Conservation (phyloP, 2,329 filamentous ascomycete genomes). For the Dothideomycetes sp. region DNA sequence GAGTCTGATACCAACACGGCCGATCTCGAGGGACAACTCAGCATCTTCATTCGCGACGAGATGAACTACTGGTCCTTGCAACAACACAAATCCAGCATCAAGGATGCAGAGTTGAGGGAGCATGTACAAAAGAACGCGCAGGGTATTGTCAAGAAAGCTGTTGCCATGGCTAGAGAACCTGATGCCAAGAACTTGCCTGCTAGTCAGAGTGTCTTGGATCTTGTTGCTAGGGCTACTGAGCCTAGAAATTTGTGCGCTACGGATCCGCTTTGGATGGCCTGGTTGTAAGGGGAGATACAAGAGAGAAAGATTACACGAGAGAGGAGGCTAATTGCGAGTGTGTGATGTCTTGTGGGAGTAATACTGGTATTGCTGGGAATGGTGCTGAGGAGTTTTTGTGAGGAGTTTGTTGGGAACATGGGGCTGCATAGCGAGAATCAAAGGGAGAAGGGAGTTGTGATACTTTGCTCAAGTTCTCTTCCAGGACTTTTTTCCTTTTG, state of each 20-base stretch:
- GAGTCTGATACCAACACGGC: constrained; percentile 16
- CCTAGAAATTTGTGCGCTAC: constrained; percentile 79
- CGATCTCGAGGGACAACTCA: constrained; percentile 90
- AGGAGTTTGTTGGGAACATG: too few relatives aligned
- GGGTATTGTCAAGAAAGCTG: constrained; percentile 80
- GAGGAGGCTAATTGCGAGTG: too few relatives aligned
- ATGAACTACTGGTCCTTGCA: constrained; percentile 95
- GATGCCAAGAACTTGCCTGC: constrained; percentile 66
- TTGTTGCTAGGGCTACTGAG: constrained; percentile 87
- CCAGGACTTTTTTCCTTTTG: too few relatives aligned
- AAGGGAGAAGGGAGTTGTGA: too few relatives aligned
- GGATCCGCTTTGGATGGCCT: constrained; percentile 96
- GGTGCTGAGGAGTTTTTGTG: too few relatives aligned
- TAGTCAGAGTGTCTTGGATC: constrained; percentile 93
- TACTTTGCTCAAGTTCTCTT: too few relatives aligned
- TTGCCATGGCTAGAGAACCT: constrained; percentile 64
- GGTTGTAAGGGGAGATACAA: constrained; percentile 57
- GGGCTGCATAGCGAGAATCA: too few relatives aligned
- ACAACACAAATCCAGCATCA: constrained; percentile 56
- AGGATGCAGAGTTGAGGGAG: constrained; percentile 63
- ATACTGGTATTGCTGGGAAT: too few relatives aligned
- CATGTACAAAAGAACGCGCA: constrained; percentile 81
- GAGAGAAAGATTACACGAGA: too few relatives aligned
- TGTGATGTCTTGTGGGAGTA: too few relatives aligned
- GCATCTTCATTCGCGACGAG: constrained; percentile 92